A percentile compares a stretch with the other conserved stretches of the same genome.
Conservation (phyloP, 2,329 filamentous ascomycete species). For the Ceratocystiopsis brevicomis region DNA sequence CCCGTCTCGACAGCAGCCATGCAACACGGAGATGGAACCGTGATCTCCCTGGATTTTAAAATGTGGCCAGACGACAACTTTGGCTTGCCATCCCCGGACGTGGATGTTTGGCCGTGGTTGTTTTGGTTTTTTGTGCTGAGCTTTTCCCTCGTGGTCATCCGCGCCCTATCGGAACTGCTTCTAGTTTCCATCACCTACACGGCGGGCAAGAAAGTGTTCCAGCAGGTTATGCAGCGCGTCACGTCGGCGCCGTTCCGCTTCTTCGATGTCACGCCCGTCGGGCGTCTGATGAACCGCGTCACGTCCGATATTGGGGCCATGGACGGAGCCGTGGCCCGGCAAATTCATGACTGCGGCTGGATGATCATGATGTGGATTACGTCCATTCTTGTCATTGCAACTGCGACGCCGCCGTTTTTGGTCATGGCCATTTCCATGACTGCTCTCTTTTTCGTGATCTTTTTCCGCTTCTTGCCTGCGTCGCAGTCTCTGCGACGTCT, state of each 20-base stretch:
- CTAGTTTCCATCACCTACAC: conserved; percentile 63
- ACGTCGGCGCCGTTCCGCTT: conserved; percentile 72
- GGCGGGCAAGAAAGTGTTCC: conserved; percentile 59
- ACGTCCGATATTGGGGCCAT: conserved; percentile 81
- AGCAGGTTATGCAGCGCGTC: conserved; percentile 51
- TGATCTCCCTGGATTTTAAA: not conserved
- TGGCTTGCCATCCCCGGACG: conserved; percentile 44
- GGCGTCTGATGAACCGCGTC: conserved; percentile 77
- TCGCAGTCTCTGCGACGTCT: conserved; percentile 69
- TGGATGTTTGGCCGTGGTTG: conserved; percentile 57
- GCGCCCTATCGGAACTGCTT: conserved; percentile 42
- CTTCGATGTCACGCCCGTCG: conserved; percentile 78
- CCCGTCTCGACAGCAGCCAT: too few relatives aligned
- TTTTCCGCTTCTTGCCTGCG: conserved; percentile 58
- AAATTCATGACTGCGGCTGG: conserved; percentile 54
- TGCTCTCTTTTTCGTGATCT: conserved; percentile 50
- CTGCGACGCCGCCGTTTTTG: conserved; percentile 60
- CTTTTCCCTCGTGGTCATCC: conserved; percentile 36
- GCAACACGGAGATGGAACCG: not conserved
- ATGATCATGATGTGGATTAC: conserved; percentile 52
- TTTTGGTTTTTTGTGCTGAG: conserved; percentile 50
- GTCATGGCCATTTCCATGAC: conserved; percentile 51
- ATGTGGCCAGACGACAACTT: conserved; percentile 13
- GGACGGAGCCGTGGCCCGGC: conserved; percentile 64
- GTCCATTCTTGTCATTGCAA: conserved; percentile 59